Conservation (phyloP, 2,329 filamentous ascomycete genomes). For the Xylaria polymorpha region DNA sequence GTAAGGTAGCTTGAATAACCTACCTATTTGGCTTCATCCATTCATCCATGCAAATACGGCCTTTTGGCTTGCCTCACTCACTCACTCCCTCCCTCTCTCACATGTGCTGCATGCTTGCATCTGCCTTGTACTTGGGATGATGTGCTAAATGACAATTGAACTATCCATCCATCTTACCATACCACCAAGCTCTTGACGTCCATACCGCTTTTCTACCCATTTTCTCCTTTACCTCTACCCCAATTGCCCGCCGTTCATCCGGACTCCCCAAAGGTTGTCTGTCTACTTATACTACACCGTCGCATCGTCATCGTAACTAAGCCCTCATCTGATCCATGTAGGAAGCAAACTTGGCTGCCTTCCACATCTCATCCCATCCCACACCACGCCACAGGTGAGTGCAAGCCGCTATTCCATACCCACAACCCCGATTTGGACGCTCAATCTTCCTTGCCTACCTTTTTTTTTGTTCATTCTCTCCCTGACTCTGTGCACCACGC, state of each 20-base stretch:
- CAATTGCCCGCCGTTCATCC: slow-evolving; percentile 18
- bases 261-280: not conserved
- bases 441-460: not conserved
- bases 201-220: not conserved
- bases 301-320: slow-evolving; percentile 7
- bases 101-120: not conserved
- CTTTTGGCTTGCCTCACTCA: not conserved
- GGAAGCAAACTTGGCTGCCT: slow-evolving; percentile 9
- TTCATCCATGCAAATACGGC: not conserved
- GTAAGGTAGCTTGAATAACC: not conserved
- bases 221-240: not conserved
- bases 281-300: not conserved
- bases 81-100: not conserved
- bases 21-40: not conserved
- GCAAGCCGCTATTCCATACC: not conserved
- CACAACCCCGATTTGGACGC: not conserved
- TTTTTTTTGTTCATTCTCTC: slow-evolving; percentile 2
- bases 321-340: slow-evolving; percentile 17
- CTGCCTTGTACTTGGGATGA: not conserved
- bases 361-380: not conserved
- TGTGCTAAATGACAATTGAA: not conserved
- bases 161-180: not conserved
- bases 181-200: not conserved
- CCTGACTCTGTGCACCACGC: slow-evolving; percentile 15
- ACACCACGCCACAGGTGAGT: slow-evolving; percentile 2